phyloP scores from a whole-genome alignment of 2,329 filamentous ascomycete species.

The Paracoccidioides lutzii region DNA sequence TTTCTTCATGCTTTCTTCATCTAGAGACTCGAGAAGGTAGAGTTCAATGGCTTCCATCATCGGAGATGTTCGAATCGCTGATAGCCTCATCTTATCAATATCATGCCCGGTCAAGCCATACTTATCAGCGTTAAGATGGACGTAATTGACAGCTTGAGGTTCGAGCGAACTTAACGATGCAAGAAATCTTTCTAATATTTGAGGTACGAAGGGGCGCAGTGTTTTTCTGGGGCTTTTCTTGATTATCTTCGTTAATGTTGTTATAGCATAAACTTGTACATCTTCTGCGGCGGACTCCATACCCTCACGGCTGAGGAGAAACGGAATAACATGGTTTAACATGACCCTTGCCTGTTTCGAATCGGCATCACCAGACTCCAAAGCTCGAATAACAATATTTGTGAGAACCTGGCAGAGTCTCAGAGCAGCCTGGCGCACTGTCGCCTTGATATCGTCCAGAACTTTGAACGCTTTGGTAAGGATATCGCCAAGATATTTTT shows the following conservation, averaged over 20 bases:
- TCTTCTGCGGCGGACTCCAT: constrained; percentile 82
- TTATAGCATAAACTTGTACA: constrained; percentile 69
- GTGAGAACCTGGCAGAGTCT: constrained; percentile 74
- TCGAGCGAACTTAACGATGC: constrained; percentile 77
- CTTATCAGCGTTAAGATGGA: constrained; percentile 75
- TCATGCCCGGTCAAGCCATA: constrained; percentile 78
- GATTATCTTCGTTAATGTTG: constrained; percentile 74
- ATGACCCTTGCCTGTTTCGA: constrained; percentile 60
- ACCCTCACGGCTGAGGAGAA: constrained; percentile 76
- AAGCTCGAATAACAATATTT: constrained; percentile 68
- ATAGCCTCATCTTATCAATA: constrained; percentile 76
- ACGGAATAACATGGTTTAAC: constrained; percentile 77
- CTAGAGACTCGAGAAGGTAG: constrained; percentile 64
- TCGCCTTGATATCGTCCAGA: constrained; percentile 89
- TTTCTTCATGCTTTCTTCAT: constrained; percentile 62
- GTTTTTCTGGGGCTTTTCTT: constrained; percentile 70
- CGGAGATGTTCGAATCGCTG: constrained; percentile 70
- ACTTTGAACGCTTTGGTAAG: constrained; percentile 82
- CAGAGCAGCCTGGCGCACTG: constrained; percentile 68
- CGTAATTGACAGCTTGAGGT: constrained; percentile 77
- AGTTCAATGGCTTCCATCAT: constrained; percentile 87
- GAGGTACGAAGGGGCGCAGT: constrained; percentile 66
- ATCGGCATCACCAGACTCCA: constrained; percentile 61
- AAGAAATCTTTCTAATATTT: constrained; percentile 68
- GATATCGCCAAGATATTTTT: constrained; percentile 70